Evolutionary conservation across 1,284 basidiomycete species (phyloP).

Genomic region (Cutaneotrichosporon cavernicola): DNA sequence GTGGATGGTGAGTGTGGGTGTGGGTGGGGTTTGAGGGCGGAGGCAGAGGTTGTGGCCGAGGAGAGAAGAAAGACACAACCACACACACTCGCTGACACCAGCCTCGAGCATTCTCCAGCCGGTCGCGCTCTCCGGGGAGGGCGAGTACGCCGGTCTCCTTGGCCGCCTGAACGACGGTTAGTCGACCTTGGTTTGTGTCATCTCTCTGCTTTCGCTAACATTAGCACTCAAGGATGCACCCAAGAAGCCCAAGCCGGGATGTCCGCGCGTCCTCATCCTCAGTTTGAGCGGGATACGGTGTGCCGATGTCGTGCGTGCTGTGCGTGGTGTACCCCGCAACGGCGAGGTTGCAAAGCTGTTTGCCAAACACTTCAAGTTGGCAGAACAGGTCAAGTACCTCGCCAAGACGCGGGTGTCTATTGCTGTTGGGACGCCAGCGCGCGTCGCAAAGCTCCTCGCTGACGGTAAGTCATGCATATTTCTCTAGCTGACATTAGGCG

Average conservation of each 20-base stretch:
- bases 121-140: not conserved
- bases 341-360: slow-evolving; percentile 55
- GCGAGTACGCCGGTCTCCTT: slow-evolving; percentile 18
- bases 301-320: slow-evolving; percentile 51
- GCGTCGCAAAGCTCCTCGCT: slow-evolving; percentile 50
- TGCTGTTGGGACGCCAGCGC: slow-evolving; percentile 53
- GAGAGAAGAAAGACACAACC: not conserved
- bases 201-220: not conserved
- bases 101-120: slow-evolving; percentile 6
- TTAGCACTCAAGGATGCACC: slow-evolving; percentile 27
- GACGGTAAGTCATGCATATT: slow-evolving; percentile 33
- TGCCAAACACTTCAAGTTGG: slow-evolving; percentile 54
- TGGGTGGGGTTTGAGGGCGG: not conserved
- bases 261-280: slow-evolving; percentile 49
- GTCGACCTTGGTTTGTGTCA: not conserved
- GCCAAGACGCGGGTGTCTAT: slow-evolving; percentile 48
- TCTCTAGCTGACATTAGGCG: slow-evolving; percentile 28
- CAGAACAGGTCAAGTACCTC: slow-evolving; percentile 53
- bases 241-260: slow-evolving; percentile 31
- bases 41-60: not conserved
- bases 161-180: slow-evolving; percentile 21
- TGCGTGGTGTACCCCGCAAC: slow-evolving; percentile 42
- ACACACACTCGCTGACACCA: slow-evolving; percentile 1
- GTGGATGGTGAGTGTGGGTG: slow-evolving; percentile 39
- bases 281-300: slow-evolving; percentile 51